Conservation (phyloP, 257 asterid species). For the Petunia secreta region DNA sequence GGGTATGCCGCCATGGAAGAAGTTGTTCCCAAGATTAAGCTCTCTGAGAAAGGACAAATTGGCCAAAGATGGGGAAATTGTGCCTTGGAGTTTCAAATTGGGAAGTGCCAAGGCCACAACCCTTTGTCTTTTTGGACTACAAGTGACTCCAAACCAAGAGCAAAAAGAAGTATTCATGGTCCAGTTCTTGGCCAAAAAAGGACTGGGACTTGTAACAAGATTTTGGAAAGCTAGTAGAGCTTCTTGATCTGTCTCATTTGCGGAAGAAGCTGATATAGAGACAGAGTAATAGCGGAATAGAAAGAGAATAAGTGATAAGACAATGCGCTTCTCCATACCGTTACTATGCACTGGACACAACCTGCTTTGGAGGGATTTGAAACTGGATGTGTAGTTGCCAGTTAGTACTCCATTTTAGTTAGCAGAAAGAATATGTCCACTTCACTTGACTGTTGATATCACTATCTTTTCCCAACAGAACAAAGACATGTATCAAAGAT, state of each 20-base stretch:
- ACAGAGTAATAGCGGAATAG: neutral
- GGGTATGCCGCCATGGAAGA: constrained; percentile 25
- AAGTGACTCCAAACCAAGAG: constrained; percentile 36
- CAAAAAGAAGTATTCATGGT: neutral
- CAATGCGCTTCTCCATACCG: neutral
- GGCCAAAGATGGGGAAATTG: constrained; percentile 31
- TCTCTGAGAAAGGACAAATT: constrained; percentile 39
- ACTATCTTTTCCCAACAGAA: too few relatives aligned
- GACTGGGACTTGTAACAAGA: constrained; percentile 29
- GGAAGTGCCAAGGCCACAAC: constrained; percentile 34
- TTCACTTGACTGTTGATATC: too few relatives aligned
- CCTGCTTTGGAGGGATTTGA: too few relatives aligned
- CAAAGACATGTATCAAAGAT: too few relatives aligned
- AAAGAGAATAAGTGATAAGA: neutral
- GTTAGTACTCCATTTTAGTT: too few relatives aligned
- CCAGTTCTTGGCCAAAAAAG: constrained; percentile 31
- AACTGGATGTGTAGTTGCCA: too few relatives aligned
- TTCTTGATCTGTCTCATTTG: constrained; percentile 29
- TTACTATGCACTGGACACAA: too few relatives aligned
- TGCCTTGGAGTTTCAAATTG: constrained; percentile 32
- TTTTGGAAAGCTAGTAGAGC: constrained; percentile 37
- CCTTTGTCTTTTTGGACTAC: constrained; percentile 25
- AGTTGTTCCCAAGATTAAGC: constrained; percentile 31
- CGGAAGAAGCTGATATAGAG: constrained; percentile 22
- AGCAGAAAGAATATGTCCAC: too few relatives aligned